These are phyloP conservation scores for Talaromyces amestolkiae DNA, from an alignment of 2,329 filamentous ascomycete genomes.

Conservation along the genomic window DNA sequence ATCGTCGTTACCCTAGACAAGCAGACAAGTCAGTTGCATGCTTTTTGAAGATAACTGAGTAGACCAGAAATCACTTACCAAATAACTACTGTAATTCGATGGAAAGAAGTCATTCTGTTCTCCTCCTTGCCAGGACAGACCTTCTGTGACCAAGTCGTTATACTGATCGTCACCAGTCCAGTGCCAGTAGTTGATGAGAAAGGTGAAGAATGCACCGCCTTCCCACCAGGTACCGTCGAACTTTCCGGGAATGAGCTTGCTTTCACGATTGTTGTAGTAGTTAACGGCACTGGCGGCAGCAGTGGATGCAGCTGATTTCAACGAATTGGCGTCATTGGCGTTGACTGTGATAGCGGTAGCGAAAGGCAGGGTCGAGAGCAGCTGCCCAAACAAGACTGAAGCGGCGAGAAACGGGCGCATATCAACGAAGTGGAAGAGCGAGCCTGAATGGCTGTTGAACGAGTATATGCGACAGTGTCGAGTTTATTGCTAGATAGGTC, in stretches of 20 bases:
- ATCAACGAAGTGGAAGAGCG: background rate
- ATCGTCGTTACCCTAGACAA: constrained; percentile 46
- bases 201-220: constrained; percentile 63
- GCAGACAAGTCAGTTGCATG: background rate
- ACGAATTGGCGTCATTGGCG: constrained; percentile 29
- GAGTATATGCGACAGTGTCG: background rate
- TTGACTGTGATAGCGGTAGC: constrained; percentile 21
- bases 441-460: background rate
- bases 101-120: constrained; percentile 73
- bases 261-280: constrained; percentile 38
- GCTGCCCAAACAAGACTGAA: background rate
- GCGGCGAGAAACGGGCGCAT: constrained; percentile 14
- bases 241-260: constrained; percentile 44
- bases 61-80: constrained; percentile 21
- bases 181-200: constrained; percentile 77
- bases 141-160: constrained; percentile 66
- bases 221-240: constrained; percentile 60
- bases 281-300: constrained; percentile 41
- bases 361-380: constrained; percentile 7
- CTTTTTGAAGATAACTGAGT: background rate
- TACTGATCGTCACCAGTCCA: constrained; percentile 70
- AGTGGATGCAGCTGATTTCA: constrained; percentile 36
- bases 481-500: no score
- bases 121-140: constrained; percentile 69
- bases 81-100: constrained; percentile 35